A percentile compares a stretch with the other conserved stretches of the same genome.
These are phyloP conservation scores for Eucalyptus sp. DNA, from an alignment of 345 rosid species.

Conservation along the genomic window DNA sequence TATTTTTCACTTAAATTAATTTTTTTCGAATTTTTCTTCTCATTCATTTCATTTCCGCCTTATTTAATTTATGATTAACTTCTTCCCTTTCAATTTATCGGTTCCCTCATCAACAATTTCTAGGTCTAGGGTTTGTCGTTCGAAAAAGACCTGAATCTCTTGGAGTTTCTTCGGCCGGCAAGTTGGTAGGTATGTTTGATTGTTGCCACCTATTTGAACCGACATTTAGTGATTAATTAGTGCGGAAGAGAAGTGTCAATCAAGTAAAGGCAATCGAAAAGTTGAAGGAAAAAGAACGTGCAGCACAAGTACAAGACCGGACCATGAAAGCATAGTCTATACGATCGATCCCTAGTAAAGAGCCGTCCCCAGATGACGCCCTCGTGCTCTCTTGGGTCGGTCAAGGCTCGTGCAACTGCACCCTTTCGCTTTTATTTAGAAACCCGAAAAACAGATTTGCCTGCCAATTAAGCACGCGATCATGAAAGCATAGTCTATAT, in stretches of 20 bases:
- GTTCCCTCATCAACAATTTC: neutral
- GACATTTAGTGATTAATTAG: neutral
- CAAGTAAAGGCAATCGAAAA: neutral
- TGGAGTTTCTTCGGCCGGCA: neutral
- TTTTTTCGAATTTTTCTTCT: neutral
- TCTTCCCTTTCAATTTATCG: neutral
- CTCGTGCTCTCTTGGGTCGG: neutral
- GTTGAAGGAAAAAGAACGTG: neutral
- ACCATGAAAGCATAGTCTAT: neutral
- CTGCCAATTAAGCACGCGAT: neutral
- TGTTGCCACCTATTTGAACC: neutral
- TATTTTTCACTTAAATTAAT: too few species aligned
- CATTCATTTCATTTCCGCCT: neutral
- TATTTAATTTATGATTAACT: neutral
- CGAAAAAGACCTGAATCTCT: neutral
- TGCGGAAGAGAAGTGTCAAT: neutral
- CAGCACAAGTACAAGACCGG: neutral
- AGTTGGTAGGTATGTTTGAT: neutral
- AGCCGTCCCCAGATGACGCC: neutral
- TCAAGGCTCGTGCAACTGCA: neutral
- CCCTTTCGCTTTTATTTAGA: neutral
- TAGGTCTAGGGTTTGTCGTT: neutral
- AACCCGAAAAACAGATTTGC: neutral
- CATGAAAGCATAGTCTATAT: neutral
- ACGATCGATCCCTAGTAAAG: neutral